A percentile compares a stretch with the other conserved stretches of the same genome.
Conservation (phyloP, 1,284 basidiomycete species). For the Ceraceosorus bombacis region DNA sequence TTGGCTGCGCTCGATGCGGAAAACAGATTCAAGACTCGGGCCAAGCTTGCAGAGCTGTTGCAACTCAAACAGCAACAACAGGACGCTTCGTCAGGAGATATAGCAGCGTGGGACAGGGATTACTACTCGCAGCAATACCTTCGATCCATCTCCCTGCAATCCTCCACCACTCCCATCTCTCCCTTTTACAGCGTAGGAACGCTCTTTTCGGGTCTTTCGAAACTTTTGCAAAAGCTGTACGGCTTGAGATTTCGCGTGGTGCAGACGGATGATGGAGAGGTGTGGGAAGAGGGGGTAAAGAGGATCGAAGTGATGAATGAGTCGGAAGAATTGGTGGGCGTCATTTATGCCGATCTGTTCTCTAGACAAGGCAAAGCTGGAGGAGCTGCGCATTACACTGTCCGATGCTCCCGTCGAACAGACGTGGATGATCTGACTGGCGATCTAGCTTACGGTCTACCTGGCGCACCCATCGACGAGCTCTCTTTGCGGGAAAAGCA, state of each 20-base stretch:
- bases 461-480: constrained; percentile 50
- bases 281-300: constrained; percentile 79
- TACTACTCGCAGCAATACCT: constrained; percentile 37
- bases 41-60: constrained; percentile 29
- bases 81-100: not conserved
- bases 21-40: constrained; percentile 29
- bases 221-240: constrained; percentile 39
- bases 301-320: constrained; percentile 91
- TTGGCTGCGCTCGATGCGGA: constrained; percentile 33
- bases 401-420: constrained; percentile 81
- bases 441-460: constrained; percentile 54
- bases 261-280: constrained; percentile 60
- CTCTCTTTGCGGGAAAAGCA: not conserved
- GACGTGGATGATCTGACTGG: constrained; percentile 75
- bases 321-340: constrained; percentile 63
- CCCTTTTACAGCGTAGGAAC: constrained; percentile 43
- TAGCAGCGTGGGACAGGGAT: constrained; percentile 42
- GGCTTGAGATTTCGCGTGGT: constrained; percentile 40
- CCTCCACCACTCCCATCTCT: constrained; percentile 21
- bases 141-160: constrained; percentile 7
- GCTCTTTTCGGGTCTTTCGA: constrained; percentile 42
- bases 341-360: constrained; percentile 90
- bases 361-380: constrained; percentile 74
- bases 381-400: constrained; percentile 94
- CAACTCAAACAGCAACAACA: constrained; percentile 23